Conservation (phyloP, 208 protist species). For the Acanthamoeba lenticulata region DNA sequence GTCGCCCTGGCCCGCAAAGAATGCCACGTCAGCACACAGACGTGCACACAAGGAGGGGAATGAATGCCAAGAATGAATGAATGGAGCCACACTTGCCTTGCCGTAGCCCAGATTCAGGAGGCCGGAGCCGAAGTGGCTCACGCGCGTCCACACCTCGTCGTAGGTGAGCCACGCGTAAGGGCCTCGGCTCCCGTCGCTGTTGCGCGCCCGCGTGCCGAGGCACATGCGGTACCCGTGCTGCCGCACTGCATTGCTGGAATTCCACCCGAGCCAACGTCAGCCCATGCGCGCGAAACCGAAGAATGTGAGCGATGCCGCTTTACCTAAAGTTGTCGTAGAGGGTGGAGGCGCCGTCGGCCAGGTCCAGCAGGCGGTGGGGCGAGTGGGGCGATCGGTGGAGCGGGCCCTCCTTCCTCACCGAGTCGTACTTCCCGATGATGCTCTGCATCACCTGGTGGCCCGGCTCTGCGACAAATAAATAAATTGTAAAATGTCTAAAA, state of each 20-base stretch:
- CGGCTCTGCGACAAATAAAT: not conserved
- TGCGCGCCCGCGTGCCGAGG: slow-evolving; percentile 25
- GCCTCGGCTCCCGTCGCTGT: slow-evolving; percentile 22
- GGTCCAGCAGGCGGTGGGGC: slow-evolving; percentile 1
- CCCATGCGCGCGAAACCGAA: not conserved
- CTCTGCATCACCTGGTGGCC: slow-evolving; percentile 21
- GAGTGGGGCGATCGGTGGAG: slow-evolving; percentile 52
- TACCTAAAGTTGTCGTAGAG: slow-evolving; percentile 61
- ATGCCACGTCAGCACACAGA: not conserved
- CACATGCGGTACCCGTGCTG: slow-evolving; percentile 33
- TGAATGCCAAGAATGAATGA: not conserved
- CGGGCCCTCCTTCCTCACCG: slow-evolving; percentile 15
- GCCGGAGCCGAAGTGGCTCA: slow-evolving; percentile 41
- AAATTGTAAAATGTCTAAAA: not conserved
- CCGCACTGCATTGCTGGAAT: slow-evolving; percentile 14
- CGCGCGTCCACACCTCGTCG: slow-evolving; percentile 42
- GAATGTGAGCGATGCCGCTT: not conserved
- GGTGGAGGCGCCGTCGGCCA: not conserved
- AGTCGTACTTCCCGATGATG: slow-evolving; percentile 31
- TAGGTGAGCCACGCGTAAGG: slow-evolving; percentile 62
- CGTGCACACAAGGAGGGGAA: not conserved
- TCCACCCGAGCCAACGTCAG: not conserved
- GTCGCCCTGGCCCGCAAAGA: slow-evolving; percentile 49
- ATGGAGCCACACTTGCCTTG: not conserved
- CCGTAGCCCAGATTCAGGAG: slow-evolving; percentile 44